Conservation (phyloP, 164 flowering plant species). For the Umbilicus rupestris region DNA sequence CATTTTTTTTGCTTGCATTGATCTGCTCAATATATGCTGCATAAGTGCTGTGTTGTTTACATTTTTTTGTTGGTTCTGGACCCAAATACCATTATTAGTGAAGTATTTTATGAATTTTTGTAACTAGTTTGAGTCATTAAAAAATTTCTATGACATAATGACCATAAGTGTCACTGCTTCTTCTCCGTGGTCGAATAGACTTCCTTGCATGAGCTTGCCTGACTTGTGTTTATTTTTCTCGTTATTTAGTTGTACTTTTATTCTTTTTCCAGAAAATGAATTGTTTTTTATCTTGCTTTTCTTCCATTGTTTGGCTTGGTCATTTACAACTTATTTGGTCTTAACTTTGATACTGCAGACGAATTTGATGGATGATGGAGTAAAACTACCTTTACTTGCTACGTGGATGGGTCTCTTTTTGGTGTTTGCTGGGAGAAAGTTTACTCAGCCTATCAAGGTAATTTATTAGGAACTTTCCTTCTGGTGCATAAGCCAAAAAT, state of each 20-base stretch:
- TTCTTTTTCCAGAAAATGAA: neutral
- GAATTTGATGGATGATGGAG: conserved; percentile 68
- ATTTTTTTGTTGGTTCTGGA: neutral
- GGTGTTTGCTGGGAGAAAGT: conserved; percentile 81
- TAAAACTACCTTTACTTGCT: conserved; percentile 51
- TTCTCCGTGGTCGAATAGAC: neutral
- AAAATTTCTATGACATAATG: neutral
- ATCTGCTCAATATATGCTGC: conserved; percentile 1
- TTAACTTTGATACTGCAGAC: conserved; percentile 27
- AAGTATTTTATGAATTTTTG: neutral
- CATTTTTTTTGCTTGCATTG: neutral
- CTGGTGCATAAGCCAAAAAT: neutral
- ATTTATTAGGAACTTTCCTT: neutral
- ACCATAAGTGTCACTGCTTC: neutral
- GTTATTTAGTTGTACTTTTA: neutral
- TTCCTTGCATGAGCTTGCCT: neutral
- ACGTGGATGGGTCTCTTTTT: conserved; percentile 77
- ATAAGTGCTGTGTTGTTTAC: neutral
- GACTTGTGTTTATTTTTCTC: neutral
- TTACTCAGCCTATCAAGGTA: conserved; percentile 93
- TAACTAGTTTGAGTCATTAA: neutral
- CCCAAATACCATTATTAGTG: neutral
- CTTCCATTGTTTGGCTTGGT: neutral
- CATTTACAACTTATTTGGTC: conserved; percentile 1
- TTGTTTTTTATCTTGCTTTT: neutral